phyloP scores from a whole-genome alignment of 352 stramenopile species.

The Chrysophaeum taylorii region DNA sequence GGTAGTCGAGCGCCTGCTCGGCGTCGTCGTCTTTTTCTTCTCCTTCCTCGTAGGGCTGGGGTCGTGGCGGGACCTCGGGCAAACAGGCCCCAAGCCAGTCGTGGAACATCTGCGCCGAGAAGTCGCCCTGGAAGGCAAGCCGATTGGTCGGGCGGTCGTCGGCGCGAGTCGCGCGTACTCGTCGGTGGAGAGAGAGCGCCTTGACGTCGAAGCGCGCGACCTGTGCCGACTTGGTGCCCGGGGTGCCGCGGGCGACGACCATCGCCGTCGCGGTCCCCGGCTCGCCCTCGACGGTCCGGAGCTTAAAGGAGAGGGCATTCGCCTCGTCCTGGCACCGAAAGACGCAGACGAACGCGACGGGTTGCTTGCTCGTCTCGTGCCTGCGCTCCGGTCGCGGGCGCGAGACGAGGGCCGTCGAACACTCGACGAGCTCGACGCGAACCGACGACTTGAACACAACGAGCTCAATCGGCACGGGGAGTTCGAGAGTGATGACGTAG shows the following conservation, averaged over 20 bases:
- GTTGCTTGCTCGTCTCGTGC: slow-evolving; percentile 22
- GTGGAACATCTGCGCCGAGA: slow-evolving; percentile 65
- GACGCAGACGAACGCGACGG: slow-evolving; percentile 46
- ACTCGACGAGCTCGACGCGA: slow-evolving; percentile 57
- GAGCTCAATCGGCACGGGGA: slow-evolving; percentile 62
- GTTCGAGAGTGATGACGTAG: slow-evolving; percentile 62
- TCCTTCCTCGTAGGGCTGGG: too few species aligned
- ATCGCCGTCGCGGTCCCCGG: slow-evolving; percentile 56
- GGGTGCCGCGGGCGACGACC: slow-evolving; percentile 20
- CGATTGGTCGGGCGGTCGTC: slow-evolving; percentile 11
- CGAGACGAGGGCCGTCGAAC: background rate
- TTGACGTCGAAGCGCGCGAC: slow-evolving; percentile 62
- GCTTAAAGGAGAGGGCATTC: slow-evolving; percentile 59
- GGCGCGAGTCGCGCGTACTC: slow-evolving; percentile 28
- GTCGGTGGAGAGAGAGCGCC: slow-evolving; percentile 64
- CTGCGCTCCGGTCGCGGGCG: background rate
- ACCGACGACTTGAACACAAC: slow-evolving; percentile 57
- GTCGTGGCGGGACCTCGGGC: slow-evolving; percentile 58
- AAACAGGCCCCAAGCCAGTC: slow-evolving; percentile 65
- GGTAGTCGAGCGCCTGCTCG: background rate
- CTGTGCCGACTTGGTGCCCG: slow-evolving; percentile 53
- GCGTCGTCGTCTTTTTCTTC: background rate
- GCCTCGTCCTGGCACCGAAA: slow-evolving; percentile 64
- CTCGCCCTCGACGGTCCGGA: slow-evolving; percentile 70
- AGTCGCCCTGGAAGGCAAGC: slow-evolving; percentile 25